Evolutionary conservation across 441 rosid species (phyloP).

Genomic region (Biscutella laevigata): DNA sequence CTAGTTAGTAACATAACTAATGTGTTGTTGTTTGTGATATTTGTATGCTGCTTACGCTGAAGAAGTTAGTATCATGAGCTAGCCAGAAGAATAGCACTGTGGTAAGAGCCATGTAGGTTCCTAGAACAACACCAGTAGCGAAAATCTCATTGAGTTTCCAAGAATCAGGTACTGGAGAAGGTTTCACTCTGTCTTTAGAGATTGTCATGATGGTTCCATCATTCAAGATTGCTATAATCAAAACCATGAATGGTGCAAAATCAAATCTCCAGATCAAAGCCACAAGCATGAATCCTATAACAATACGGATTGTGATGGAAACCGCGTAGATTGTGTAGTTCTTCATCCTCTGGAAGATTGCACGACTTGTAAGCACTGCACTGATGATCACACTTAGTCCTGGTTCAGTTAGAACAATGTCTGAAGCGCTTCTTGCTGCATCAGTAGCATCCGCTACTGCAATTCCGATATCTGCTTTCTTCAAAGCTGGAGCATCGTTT

Average conservation of each 20-base stretch:
- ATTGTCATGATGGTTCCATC: constrained; percentile 99
- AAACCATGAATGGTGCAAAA: constrained; percentile 92
- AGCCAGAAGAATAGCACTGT: constrained; percentile 72
- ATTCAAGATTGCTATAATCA: constrained; percentile 80
- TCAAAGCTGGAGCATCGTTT: constrained; percentile 84
- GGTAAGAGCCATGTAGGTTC: constrained; percentile 66
- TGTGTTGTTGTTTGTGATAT: not conserved
- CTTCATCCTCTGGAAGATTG: no score
- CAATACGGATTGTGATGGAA: constrained; percentile 88
- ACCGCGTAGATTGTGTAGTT: constrained; percentile 96
- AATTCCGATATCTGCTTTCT: constrained; percentile 86
- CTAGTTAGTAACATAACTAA: not conserved
- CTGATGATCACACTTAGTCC: constrained; percentile 80
- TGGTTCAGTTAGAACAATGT: constrained; percentile 86
- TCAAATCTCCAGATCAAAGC: constrained; percentile 87
- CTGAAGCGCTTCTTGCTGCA: constrained; percentile 81
- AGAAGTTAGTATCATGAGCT: constrained; percentile 52
- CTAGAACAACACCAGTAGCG: constrained; percentile 69
- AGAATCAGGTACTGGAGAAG: constrained; percentile 82
- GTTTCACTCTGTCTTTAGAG: constrained; percentile 82
- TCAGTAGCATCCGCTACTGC: constrained; percentile 91
- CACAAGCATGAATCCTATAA: constrained; percentile 75
- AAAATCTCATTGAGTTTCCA: constrained; percentile 92
- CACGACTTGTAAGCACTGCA: constrained; percentile 85
- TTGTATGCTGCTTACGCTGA: constrained; percentile 41